A percentile compares a stretch with the other conserved stretches of the same genome.
Evolutionary conservation across 1,284 basidiomycete species (phyloP).

Genomic region (Austropuccinia psidii): DNA sequence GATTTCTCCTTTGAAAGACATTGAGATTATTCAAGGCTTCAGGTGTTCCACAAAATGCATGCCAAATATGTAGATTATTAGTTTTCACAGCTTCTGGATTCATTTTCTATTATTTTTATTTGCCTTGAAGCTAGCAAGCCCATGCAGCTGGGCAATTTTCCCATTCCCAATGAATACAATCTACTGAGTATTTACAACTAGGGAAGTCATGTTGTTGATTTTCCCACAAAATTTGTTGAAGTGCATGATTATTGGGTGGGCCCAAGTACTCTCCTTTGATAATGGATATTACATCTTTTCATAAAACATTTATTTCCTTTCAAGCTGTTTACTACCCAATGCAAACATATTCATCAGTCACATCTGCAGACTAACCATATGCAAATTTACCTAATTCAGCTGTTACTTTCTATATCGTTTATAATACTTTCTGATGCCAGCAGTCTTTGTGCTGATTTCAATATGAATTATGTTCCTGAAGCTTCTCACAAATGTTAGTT

Average conservation of each 20-base stretch:
- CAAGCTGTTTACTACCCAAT: background rate
- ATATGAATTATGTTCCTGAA: too few species aligned
- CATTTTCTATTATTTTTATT: background rate
- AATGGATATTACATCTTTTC: background rate
- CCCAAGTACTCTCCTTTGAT: background rate
- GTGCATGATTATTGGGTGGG: background rate
- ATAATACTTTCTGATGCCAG: too few species aligned
- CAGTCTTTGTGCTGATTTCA: too few species aligned
- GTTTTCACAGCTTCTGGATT: background rate
- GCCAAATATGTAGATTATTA: background rate
- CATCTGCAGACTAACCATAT: background rate
- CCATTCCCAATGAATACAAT: background rate
- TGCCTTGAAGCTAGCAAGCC: background rate
- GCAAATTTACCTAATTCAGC: background rate
- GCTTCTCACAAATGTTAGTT: too few species aligned
- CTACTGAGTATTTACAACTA: background rate
- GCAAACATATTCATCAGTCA: background rate
- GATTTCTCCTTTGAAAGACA: background rate
- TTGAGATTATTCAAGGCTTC: background rate
- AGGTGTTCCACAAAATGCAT: background rate
- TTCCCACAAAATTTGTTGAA: background rate
- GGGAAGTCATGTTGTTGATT: background rate
- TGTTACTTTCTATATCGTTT: background rate
- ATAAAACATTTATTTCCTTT: background rate
- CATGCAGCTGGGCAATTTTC: background rate